These are phyloP conservation scores for Acanthamoeba lenticulata DNA, from an alignment of 208 protist genomes.

Conservation along the genomic window DNA sequence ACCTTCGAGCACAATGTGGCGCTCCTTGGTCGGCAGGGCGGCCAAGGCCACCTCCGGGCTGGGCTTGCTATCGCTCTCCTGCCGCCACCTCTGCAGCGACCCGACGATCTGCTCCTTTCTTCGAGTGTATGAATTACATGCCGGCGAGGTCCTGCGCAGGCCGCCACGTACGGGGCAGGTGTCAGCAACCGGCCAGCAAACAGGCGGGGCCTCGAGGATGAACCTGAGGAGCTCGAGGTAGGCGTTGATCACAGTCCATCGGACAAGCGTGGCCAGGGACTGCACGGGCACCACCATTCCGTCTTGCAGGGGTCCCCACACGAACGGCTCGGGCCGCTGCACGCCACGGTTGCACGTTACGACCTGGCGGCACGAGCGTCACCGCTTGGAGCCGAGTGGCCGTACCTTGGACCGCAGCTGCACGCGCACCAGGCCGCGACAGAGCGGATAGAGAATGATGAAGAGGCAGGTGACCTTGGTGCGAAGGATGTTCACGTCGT, in stretches of 20 bases:
- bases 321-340: background rate
- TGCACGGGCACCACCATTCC: slow-evolving; percentile 32
- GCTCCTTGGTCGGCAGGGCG: background rate
- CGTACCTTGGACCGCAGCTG: slow-evolving; percentile 32
- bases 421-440: background rate
- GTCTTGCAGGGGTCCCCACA: slow-evolving; percentile 14
- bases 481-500: background rate
- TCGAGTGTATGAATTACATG: background rate
- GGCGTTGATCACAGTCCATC: slow-evolving; percentile 21
- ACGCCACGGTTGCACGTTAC: background rate
- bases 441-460: slow-evolving; percentile 31
- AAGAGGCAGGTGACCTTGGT: slow-evolving; percentile 36
- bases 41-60: background rate
- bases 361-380: background rate
- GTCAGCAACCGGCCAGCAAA: background rate
- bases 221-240: background rate
- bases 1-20: background rate
- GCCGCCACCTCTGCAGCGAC: background rate
- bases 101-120: background rate
- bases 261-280: background rate
- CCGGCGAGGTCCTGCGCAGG: background rate
- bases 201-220: background rate
- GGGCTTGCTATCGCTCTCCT: too few species aligned
- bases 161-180: too few species aligned
- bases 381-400: background rate